phyloP scores from a whole-genome alignment of 2,329 filamentous ascomycete genomes.

The Exophiala oligosperma region DNA sequence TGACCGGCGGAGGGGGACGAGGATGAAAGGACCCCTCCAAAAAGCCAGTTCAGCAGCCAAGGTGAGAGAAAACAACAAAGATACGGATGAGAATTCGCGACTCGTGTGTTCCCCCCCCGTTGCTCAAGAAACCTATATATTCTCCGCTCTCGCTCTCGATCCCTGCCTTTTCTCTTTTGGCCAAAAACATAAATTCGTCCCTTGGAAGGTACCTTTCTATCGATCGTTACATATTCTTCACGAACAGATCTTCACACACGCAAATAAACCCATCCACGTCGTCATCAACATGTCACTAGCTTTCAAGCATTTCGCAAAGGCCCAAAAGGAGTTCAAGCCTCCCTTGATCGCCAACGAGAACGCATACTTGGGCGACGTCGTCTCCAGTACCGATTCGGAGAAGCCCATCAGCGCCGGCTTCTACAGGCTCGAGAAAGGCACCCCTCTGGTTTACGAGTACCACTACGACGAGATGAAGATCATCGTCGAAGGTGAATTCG shows the following conservation, averaged over 20 bases:
- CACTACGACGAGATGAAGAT: slow-evolving; percentile 75
- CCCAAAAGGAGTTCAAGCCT: slow-evolving; percentile 61
- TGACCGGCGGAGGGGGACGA: background rate
- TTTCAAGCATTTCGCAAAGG: slow-evolving; percentile 55
- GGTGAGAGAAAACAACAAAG: slow-evolving; percentile 1
- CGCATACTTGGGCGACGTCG: slow-evolving; percentile 65
- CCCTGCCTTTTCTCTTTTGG: too few relatives aligned
- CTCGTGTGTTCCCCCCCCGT: too few relatives aligned
- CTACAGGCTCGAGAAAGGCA: slow-evolving; percentile 68
- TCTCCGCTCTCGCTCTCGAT: too few relatives aligned
- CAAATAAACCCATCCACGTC: background rate
- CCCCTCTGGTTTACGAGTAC: slow-evolving; percentile 67
- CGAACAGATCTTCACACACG: background rate
- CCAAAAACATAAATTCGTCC: too few relatives aligned
- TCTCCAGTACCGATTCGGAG: slow-evolving; percentile 55
- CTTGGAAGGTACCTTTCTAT: background rate
- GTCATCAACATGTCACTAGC: slow-evolving; percentile 18
- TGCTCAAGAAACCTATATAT: too few relatives aligned
- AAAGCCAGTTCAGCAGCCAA: background rate
- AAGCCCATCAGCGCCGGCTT: slow-evolving; percentile 65
- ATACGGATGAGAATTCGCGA: slow-evolving; percentile 10
- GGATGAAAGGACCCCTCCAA: too few relatives aligned
- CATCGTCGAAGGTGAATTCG: slow-evolving; percentile 66
- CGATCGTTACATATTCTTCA: too few relatives aligned
- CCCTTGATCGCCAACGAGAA: slow-evolving; percentile 68